Evolutionary conservation across 176 grass and related monocot species (phyloP), one percentile per base, ranked within the genome.

Genomic region (Juncus inflexus): DNA sequence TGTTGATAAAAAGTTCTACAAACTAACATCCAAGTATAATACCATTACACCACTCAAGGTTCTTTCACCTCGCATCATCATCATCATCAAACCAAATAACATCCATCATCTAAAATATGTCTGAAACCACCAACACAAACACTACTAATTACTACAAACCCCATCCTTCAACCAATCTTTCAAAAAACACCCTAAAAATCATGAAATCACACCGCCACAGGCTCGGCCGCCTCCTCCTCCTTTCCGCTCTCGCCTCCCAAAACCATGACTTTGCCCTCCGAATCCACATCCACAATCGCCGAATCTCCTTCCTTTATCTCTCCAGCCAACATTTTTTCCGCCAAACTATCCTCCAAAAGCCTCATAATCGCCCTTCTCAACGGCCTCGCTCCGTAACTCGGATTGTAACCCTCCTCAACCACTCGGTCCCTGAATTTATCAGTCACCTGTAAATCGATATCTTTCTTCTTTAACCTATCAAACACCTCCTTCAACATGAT

Each of bases 401-500:
- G 91, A 79, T 86, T 96, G 77, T 91, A 96, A 15, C 91, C 91
- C 77, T 96, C 91, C 0, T 96, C 87, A 2, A 96, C 91, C 50
- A 96, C 82, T 55, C 91, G 83, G 51, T 96, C 91, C 15, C 87
- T 76, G 65, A 96, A 96, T 67, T 68, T 87, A 76, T 96, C 91
- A 0, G 91, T 96, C 3, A 96, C 92, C 66, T 97, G 94, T 7
- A 97, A 81, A 28, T 86, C 78, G 10, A 97, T 91, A 0, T 97
- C 79, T 67, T 97, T 97, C 37, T 73, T 78, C 85, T 97, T 97
- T 49, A 97, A 67, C 71, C 94, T 76, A 39, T 91, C 83, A 37
- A 97, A 97, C 56, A 97, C 83, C 76, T 97, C 94, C 67, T 89
- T 97, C 40, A 97, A 78, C 94, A 97, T 97, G 50, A 97, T 97